phyloP scores from a whole-genome alignment of 768 basidiomycete species.

The Amylocystis lapponica region DNA sequence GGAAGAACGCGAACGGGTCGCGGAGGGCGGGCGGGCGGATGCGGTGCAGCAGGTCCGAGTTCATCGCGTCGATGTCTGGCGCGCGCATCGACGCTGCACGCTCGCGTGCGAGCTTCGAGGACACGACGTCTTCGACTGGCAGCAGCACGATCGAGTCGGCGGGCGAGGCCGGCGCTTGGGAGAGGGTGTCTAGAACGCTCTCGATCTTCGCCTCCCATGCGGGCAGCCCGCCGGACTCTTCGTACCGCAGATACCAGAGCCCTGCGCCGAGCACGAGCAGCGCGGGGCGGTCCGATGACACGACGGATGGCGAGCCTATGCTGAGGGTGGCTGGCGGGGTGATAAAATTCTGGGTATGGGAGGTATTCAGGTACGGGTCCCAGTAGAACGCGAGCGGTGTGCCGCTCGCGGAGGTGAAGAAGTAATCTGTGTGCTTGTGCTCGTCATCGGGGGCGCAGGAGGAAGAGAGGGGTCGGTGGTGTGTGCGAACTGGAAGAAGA shows the following conservation, averaged over 20 bases:
- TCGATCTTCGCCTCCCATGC: conserved; percentile 78
- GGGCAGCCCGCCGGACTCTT: conserved; percentile 68
- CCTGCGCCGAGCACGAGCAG: conserved; percentile 82
- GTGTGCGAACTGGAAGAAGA: conserved; percentile 73
- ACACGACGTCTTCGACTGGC: conserved; percentile 69
- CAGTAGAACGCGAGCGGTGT: conserved; percentile 60
- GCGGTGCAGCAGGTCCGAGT: conserved; percentile 74
- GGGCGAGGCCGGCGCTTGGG: conserved; percentile 30
- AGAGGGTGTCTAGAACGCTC: conserved; percentile 47
- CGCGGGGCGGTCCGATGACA: conserved; percentile 36
- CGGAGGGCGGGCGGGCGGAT: conserved; percentile 32
- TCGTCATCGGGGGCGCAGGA: conserved; percentile 46
- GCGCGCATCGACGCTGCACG: conserved; percentile 65
- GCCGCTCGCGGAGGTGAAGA: conserved; percentile 36
- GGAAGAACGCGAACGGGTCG: conserved; percentile 26
- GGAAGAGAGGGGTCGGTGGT: conserved; percentile 54
- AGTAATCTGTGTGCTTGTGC: conserved; percentile 66
- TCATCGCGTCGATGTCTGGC: conserved; percentile 87
- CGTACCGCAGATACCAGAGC: conserved; percentile 84
- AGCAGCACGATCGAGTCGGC: conserved; percentile 76
- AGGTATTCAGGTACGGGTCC: conserved; percentile 85
- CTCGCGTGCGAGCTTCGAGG: conserved; percentile 56
- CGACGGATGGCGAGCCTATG: conserved; percentile 4
- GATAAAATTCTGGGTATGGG: conserved; percentile 45
- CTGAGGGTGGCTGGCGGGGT: conserved; percentile 6